These are phyloP conservation scores for Anisodus acutangulus DNA, from an alignment of 257 asterid genomes.

Conservation along the genomic window DNA sequence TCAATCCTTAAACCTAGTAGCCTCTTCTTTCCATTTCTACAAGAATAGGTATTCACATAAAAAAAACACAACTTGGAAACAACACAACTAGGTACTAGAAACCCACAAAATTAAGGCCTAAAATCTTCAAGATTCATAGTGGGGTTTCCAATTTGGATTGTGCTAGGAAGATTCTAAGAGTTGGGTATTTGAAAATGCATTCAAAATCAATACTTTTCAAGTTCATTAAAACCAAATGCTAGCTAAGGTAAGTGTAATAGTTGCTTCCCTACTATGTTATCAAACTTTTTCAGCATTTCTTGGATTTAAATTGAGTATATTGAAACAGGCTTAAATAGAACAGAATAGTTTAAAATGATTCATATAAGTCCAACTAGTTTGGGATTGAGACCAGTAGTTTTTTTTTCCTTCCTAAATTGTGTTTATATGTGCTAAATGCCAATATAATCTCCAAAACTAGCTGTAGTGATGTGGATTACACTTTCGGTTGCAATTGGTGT, in stretches of 20 bases:
- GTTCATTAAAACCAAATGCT: background rate
- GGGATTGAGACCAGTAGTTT: too few species aligned
- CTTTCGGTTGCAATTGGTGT: background rate
- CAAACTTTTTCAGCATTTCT: background rate
- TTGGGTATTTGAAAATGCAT: background rate
- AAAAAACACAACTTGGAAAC: background rate
- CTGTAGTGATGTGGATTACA: background rate
- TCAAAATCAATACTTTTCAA: too few species aligned
- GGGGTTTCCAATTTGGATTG: background rate
- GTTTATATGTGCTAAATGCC: background rate
- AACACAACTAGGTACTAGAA: background rate
- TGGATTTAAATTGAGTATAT: background rate
- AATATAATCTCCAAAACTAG: background rate
- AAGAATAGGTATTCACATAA: background rate
- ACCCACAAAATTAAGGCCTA: background rate
- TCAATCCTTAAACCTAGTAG: background rate
- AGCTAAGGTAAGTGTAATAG: background rate
- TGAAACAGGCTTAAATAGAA: too few species aligned
- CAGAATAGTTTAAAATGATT: background rate
- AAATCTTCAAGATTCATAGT: background rate
- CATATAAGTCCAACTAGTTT: background rate
- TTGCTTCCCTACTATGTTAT: background rate
- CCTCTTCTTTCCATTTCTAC: background rate
- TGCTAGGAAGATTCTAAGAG: background rate
- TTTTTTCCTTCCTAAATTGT: too few species aligned